Base-by-base conservation (phyloP, 345 rosid genomes). In the Eucalyptus victrix region DNA sequence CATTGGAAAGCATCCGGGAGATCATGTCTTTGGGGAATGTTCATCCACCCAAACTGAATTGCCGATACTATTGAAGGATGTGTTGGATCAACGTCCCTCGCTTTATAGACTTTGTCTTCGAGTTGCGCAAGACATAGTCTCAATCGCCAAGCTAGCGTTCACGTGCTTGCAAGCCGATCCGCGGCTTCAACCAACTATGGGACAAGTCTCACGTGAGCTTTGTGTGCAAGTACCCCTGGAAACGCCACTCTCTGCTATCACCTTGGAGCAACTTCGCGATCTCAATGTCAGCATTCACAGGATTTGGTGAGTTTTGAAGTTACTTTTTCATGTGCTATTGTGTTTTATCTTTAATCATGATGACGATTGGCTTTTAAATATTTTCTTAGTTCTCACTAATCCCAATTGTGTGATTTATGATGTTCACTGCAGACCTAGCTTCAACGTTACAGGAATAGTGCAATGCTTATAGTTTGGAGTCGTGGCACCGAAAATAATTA, bases 1-100 rank as follows among this genome's bases (percentile, higher is more conserved):
- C 16, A 28, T 28, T 16, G 67, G n/a, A 60, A 60, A 60, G 4
- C 4, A 60, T 28, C 32, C 16, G 1, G 0, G 32, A 60, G 32
- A 60, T 28, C 8, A 28, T 1, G 0, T 60, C n/a, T 28, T 6
- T 12, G 0, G 67, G 8, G 32, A 60, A 60, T 60, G 32, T 28
- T 60, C 32, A 60, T 60, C 67, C 15, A 11, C 67, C n/a, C 67
- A 60, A 60, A 5, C 0, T 60, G 0, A 60, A 0, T 60, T 4
- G 7, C 2, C 32, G 0, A 34, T 18, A 6, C 0, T 34, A 3
- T 18, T 69, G 80, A 34, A 34, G 80, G 44, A 34, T 34, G 80
- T 34, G 44, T 6, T 69, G 4, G 80, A 69, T 69, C 80, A 69
- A 34, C 44, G 80, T 18, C 80, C 34, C 24, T 34, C 2, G 0